Conservation (phyloP, 345 rosid genomes). For the Hibiscus mutabilis region DNA sequence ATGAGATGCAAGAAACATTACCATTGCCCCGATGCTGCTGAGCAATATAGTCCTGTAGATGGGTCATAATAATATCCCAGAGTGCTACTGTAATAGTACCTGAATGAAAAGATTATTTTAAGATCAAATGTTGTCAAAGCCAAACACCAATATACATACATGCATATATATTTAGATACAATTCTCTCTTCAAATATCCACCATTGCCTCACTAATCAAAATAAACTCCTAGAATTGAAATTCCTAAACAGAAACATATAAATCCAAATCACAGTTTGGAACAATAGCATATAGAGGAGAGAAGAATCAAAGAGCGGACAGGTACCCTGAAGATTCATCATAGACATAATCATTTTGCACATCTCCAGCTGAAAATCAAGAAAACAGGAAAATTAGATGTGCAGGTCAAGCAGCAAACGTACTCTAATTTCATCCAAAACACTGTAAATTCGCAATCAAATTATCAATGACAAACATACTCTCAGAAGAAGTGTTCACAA, state of each 20-base stretch:
- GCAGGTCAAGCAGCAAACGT: neutral
- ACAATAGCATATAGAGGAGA: neutral
- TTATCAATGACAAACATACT: slow-evolving; percentile 23
- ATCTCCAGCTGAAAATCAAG: slow-evolving; percentile 44
- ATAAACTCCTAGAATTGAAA: neutral
- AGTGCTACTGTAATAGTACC: slow-evolving; percentile 90
- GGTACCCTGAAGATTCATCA: slow-evolving; percentile 91
- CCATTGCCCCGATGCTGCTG: slow-evolving; percentile 83
- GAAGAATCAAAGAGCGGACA: slow-evolving; percentile 10
- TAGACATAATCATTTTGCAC: slow-evolving; percentile 61
- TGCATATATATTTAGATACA: neutral
- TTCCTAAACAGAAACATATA: neutral
- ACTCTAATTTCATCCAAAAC: neutral
- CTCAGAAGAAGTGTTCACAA: slow-evolving; percentile 21
- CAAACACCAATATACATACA: neutral
- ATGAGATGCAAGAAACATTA: slow-evolving; percentile 17
- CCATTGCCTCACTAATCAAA: neutral
- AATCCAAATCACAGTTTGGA: neutral
- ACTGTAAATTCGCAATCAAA: neutral
- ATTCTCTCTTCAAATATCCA: neutral
- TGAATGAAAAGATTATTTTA: slow-evolving; percentile 16
- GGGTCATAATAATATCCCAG: slow-evolving; percentile 88
- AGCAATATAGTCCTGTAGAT: slow-evolving; percentile 67
- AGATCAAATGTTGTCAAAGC: neutral
- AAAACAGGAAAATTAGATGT: slow-evolving; percentile 2